A percentile compares a stretch with the other conserved stretches of the same genome.
Conservation (phyloP, 176 grass and related monocot species). For the Sorghum bicolor region DNA sequence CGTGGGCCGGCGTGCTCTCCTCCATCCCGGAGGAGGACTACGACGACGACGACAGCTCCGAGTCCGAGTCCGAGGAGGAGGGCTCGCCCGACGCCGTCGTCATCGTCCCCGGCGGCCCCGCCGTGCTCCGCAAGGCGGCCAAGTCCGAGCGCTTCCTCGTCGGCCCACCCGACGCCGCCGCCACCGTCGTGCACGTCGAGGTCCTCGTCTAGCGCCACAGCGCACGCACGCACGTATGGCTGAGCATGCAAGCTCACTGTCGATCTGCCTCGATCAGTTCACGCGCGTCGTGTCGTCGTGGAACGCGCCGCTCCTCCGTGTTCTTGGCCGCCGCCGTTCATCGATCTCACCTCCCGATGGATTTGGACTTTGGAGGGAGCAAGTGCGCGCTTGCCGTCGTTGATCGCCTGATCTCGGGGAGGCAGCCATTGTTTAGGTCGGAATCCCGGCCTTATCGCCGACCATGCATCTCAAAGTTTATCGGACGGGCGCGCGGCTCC, state of each 20-base stretch:
- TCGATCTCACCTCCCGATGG: too few relatives aligned
- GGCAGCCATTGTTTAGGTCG: not conserved
- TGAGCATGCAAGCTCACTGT: too few relatives aligned
- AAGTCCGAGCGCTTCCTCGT: constrained; percentile 26
- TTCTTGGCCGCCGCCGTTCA: not conserved
- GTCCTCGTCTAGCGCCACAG: not conserved
- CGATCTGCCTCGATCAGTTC: too few relatives aligned
- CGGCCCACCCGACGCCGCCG: constrained; percentile 5
- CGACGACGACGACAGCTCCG: constrained; percentile 11
- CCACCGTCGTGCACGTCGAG: constrained; percentile 32
- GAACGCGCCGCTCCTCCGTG: not conserved
- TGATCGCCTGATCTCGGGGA: too few relatives aligned
- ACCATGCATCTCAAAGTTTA: not conserved
- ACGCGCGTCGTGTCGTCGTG: too few relatives aligned
- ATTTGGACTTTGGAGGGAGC: not conserved
- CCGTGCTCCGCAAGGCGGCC: constrained; percentile 20
- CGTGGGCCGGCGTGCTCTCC: constrained; percentile 45
- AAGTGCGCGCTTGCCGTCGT: not conserved
- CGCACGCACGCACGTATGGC: not conserved
- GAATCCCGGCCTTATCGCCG: not conserved
- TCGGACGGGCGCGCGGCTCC: not conserved
- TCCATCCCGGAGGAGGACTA: constrained; percentile 53
- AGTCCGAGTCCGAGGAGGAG: not conserved
- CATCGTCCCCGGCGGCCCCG: not conserved
- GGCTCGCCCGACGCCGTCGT: constrained; percentile 5